Percentiles rank a stretch among this genome's conserved stretches.
These are phyloP conservation scores for Yamadazyma triangularis DNA, from an alignment of 1,139 yeast species.

Conservation along the genomic window DNA sequence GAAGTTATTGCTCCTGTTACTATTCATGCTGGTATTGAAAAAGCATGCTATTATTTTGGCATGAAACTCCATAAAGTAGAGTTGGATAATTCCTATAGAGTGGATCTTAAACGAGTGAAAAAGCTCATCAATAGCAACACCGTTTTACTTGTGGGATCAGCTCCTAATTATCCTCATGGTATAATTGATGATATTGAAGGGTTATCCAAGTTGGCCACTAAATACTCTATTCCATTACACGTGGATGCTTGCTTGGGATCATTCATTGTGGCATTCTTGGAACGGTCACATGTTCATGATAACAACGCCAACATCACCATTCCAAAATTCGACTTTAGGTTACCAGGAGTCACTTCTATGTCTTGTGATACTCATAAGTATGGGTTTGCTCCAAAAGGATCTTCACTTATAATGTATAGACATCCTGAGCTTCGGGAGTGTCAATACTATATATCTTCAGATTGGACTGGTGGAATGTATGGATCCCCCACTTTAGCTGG, in stretches of 20 bases:
- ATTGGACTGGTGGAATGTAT: conserved; percentile 94
- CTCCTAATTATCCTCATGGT: conserved; percentile 97
- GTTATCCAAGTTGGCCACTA: conserved; percentile 61
- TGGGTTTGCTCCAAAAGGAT: conserved; percentile 97
- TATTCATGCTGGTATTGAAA: conserved; percentile 93
- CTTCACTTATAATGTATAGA: conserved; percentile 89
- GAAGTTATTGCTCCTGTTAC: conserved; percentile 89
- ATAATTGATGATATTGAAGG: conserved; percentile 83
- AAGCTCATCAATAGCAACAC: conserved; percentile 73
- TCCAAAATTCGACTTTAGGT: conserved; percentile 78
- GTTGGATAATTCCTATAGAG: conserved; percentile 55
- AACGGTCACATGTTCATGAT: conserved; percentile 49
- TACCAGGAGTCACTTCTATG: conserved; percentile 94
- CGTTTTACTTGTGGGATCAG: conserved; percentile 82
- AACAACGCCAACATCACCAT: no score
- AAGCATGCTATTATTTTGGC: conserved; percentile 88
- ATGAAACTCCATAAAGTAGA: conserved; percentile 82
- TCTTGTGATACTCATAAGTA: conserved; percentile 97
- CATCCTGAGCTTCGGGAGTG: conserved; percentile 58
- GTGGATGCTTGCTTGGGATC: conserved; percentile 97
- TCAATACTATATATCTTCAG: conserved; percentile 79
- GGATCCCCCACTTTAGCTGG: conserved; percentile 98
- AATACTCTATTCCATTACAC: conserved; percentile 72
- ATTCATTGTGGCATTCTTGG: conserved; percentile 78
- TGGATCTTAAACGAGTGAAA: conserved; percentile 58